Conservation (phyloP, 164 flowering plant genomes). For the Umbellularia californica region DNA sequence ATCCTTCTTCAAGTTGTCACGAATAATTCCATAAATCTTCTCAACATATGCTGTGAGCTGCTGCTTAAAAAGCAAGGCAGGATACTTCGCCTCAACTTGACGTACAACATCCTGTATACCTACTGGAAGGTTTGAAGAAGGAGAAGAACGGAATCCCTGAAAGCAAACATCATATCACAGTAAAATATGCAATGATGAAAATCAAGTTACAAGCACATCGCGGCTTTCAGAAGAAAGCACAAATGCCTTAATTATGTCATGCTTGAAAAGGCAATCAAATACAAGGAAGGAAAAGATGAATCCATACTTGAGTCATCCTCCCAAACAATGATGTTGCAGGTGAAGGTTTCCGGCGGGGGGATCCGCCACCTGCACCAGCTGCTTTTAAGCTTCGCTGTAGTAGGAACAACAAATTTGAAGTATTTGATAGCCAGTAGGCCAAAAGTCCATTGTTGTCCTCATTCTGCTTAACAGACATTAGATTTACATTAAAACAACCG, state of each 20-base stretch:
- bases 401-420: slow-evolving; percentile 78
- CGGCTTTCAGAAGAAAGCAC: background rate
- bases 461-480: slow-evolving; percentile 41
- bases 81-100: slow-evolving; percentile 96
- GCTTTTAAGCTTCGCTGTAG: slow-evolving; percentile 75
- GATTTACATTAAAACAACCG: background rate
- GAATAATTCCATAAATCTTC: slow-evolving; percentile 91
- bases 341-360: slow-evolving; percentile 61
- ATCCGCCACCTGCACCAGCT: slow-evolving; percentile 48
- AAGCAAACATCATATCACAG: slow-evolving; percentile 6
- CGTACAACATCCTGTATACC: slow-evolving; percentile 56
- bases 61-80: slow-evolving; percentile 96
- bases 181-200: background rate
- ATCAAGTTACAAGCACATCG: background rate
- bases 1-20: slow-evolving; percentile 92
- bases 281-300: background rate
- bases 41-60: slow-evolving; percentile 99
- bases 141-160: slow-evolving; percentile 94
- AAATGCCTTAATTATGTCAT: background rate
- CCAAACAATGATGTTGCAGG: slow-evolving; percentile 77
- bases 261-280: background rate
- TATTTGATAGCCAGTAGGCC: slow-evolving; percentile 95
- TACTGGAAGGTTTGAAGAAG: slow-evolving; percentile 57
- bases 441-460: slow-evolving; percentile 80
- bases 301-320: slow-evolving; percentile 64